Evolutionary conservation across 768 basidiomycete species (phyloP).

Genomic region (Boletus speciosus): DNA sequence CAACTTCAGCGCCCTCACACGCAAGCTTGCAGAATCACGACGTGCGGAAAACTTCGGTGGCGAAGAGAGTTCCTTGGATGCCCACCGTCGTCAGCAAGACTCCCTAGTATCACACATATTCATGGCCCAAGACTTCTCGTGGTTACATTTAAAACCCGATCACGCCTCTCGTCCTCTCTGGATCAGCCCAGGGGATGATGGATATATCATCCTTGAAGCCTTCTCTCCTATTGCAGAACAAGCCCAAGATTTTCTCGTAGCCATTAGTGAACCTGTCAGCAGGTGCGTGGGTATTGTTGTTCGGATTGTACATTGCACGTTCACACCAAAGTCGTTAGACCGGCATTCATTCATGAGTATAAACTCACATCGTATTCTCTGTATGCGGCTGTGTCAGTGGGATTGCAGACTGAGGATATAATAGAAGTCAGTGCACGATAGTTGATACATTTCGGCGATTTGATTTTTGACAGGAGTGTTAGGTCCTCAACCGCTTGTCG

Average conservation of each 20-base stretch:
- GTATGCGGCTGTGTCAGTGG: conserved; percentile 98
- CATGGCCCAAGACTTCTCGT: conserved; percentile 81
- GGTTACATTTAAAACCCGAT: conserved; percentile 84
- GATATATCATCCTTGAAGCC: conserved; percentile 93
- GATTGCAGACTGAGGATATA: conserved; percentile 95
- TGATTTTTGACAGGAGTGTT: conserved; percentile 33
- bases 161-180: conserved; percentile 91
- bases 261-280: conserved; percentile 98
- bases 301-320: conserved; percentile 28
- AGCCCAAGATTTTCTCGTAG: conserved; percentile 97
- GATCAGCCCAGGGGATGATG: conserved; percentile 85
- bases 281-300: conserved; percentile 56
- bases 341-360: conserved; percentile 98
- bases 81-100: conserved; percentile 71
- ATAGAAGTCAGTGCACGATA: conserved; percentile 71
- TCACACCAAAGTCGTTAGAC: conserved; percentile 47
- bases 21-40: conserved; percentile 68
- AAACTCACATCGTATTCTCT: conserved; percentile 97
- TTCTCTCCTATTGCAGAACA: conserved; percentile 98
- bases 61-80: conserved; percentile 54
- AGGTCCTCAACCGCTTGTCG: conserved; percentile 79
- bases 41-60: conserved; percentile 36
- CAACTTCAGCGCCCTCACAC: conserved; percentile 79
- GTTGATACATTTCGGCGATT: conserved; percentile 16
- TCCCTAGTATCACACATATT: conserved; percentile 79